Evolutionary conservation across 2,329 filamentous ascomycete genomes (phyloP), one percentile per base, ranked within the genome.

Genomic region (Myriosclerotinia curreyana): DNA sequence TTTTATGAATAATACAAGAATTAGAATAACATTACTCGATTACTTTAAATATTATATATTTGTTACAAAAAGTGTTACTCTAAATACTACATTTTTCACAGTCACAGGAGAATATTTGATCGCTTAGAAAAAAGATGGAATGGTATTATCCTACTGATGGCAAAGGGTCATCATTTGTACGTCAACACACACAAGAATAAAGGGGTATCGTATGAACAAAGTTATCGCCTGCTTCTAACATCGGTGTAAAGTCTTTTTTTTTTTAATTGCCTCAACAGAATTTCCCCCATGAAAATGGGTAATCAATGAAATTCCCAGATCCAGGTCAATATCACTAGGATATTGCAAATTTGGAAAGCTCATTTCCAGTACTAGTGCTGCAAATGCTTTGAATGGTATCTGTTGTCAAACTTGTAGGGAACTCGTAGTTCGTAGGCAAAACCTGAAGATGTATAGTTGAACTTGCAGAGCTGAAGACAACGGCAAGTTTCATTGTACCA

Each of bases 401-500:
- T 28, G 54, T 52, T 9, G 48, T 64, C 7, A 64, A 14, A 46
- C 36, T 53, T 7, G 54, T 60, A 20, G 62, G 48, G 6, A 64
- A 64, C 1, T 25, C 25, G 15, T 50, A 60, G 68, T 71, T 56
- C 22, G 66, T 42, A 6, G 67, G 58, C 12, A 72, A 52, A 11
- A 71, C 65, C 25, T 85, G 84, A 74, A 90, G 83, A 67, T 82
- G 80, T 60, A 86, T 81, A 34, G 77, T 77, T 36, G 78, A 77
- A 58, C 78, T 81, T 60, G 76, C 75, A 58, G 80, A 77, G 69
- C 82, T 79, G 71, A 90, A 84, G 62, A 90, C 78, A 50, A 87
- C 80, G 56, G 86, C 88, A 64, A 86, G 81, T 76, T 86, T 91
- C 73, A 90, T 82, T 67, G 79, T 81, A 46, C 75, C 75, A 55